phyloP scores from a whole-genome alignment of 2,329 filamentous ascomycete genomes.

The Podosphaera xanthii region DNA sequence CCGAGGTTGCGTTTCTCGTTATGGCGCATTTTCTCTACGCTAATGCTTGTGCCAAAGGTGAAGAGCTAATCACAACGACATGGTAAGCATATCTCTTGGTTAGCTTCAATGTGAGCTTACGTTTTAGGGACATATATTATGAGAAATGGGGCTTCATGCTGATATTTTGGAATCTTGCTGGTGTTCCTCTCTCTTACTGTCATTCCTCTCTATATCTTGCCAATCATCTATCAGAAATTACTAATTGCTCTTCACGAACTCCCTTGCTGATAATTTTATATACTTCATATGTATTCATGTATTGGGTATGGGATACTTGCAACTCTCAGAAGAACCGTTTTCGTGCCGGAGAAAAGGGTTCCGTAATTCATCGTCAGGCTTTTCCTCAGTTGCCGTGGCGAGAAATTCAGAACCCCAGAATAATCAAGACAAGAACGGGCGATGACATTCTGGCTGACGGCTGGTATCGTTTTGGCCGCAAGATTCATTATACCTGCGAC shows the following conservation, averaged over 20 bases:
- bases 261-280: constrained; percentile 42
- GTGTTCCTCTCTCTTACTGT: constrained; percentile 77
- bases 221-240: constrained; percentile 43
- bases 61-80: constrained; percentile 72
- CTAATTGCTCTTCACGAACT: constrained; percentile 55
- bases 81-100: constrained; percentile 22
- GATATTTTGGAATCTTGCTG: constrained; percentile 91
- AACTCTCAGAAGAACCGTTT: constrained; percentile 92
- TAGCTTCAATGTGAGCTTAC: constrained; percentile 1
- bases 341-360: constrained; percentile 56
- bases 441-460: constrained; percentile 64
- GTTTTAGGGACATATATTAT: constrained; percentile 69
- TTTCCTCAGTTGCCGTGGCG: constrained; percentile 88
- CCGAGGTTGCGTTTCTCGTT: constrained; percentile 63
- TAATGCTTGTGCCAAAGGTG: constrained; percentile 78
- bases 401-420: constrained; percentile 56
- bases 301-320: constrained; percentile 81
- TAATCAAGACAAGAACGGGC: constrained; percentile 48
- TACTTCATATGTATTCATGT: constrained; percentile 53
- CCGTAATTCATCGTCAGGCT: constrained; percentile 44
- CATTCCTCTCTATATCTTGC: constrained; percentile 82
- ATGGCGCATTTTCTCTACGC: constrained; percentile 85
- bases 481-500: constrained; percentile 65
- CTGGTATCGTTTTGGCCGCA: constrained; percentile 64
- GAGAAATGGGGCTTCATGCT: constrained; percentile 97